Percentiles rank a stretch among this genome's conserved stretches.
These are phyloP conservation scores for Microdochium paspali DNA, from an alignment of 2,329 filamentous ascomycete species.

Conservation along the genomic window DNA sequence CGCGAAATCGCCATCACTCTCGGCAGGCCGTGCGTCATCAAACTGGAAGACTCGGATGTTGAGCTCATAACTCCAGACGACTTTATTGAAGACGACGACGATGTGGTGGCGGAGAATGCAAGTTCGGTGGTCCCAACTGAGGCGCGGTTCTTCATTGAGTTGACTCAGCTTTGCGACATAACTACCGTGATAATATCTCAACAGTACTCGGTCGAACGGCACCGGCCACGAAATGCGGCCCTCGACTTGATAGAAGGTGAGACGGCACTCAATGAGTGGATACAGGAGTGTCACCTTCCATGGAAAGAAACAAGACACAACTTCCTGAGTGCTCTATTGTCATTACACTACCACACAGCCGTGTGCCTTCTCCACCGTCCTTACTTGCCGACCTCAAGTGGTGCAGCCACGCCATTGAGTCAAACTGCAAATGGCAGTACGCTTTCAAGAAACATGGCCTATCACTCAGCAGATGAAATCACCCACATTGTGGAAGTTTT, in stretches of 20 bases:
- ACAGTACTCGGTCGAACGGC: constrained; percentile 92
- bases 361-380: constrained; percentile 87
- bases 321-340: constrained; percentile 91
- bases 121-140: constrained; percentile 69
- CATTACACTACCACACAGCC: constrained; percentile 98
- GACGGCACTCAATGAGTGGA: constrained; percentile 96
- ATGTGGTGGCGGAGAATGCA: constrained; percentile 64
- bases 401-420: constrained; percentile 53
- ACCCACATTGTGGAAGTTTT: constrained; percentile 93
- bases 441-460: constrained; percentile 79
- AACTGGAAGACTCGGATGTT: constrained; percentile 93
- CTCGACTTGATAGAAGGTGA: constrained; percentile 96
- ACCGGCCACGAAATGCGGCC: constrained; percentile 76
- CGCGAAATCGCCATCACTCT: constrained; percentile 91
- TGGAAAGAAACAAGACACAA: constrained; percentile 88
- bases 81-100: constrained; percentile 85
- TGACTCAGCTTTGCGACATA: constrained; percentile 95
- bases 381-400: constrained; percentile 77
- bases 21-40: constrained; percentile 87
- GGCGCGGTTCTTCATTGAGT: constrained; percentile 97
- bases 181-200: constrained; percentile 95
- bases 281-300: constrained; percentile 92
- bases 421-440: constrained; percentile 47
- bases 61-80: constrained; percentile 96
- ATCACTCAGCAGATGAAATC: constrained; percentile 93